These are phyloP conservation scores for Yamadazyma blattariae DNA, from an alignment of 1,139 yeast genomes.

Conservation along the genomic window DNA sequence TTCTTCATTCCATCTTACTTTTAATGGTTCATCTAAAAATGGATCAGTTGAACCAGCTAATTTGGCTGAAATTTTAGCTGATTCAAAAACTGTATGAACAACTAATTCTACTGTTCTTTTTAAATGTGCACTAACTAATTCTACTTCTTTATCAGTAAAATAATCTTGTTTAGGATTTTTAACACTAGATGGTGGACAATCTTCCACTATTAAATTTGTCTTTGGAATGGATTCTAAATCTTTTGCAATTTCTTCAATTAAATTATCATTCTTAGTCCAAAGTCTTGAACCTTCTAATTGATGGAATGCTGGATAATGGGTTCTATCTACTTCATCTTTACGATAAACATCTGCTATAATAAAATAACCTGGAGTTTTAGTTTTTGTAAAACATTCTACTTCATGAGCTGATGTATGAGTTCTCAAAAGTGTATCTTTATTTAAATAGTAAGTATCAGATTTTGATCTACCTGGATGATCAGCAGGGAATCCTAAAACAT, in stretches of 20 bases:
- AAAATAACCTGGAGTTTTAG: constrained; percentile 80
- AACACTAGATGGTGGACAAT: constrained; percentile 48
- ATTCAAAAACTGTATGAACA: constrained; percentile 79
- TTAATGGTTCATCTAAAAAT: constrained; percentile 70
- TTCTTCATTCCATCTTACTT: constrained; percentile 93
- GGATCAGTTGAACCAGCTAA: constrained; percentile 62
- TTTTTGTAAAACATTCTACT: constrained; percentile 66
- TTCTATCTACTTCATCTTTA: constrained; percentile 90
- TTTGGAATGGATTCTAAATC: constrained; percentile 70
- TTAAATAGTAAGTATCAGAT: constrained; percentile 90
- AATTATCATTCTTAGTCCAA: constrained; percentile 58
- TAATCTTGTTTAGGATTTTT: constrained; percentile 78
- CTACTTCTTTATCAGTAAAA: constrained; percentile 69
- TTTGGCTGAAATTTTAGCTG: constrained; percentile 66
- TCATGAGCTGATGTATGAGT: constrained; percentile 99
- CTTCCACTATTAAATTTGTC: constrained; percentile 73
- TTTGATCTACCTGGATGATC: constrained; percentile 94
- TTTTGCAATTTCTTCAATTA: constrained; percentile 40
- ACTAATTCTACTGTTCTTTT: constrained; percentile 82
- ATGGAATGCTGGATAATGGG: constrained; percentile 97
- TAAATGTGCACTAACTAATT: constrained; percentile 70
- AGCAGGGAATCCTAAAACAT: constrained; percentile 81
- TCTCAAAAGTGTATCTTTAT: constrained; percentile 65
- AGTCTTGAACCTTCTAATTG: constrained; percentile 96
- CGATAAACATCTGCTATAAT: constrained; percentile 96